Evolutionary conservation across 805 yeast species (phyloP), one percentile per base, ranked within the genome.

Genomic region (Torulaspora gathmanii): DNA sequence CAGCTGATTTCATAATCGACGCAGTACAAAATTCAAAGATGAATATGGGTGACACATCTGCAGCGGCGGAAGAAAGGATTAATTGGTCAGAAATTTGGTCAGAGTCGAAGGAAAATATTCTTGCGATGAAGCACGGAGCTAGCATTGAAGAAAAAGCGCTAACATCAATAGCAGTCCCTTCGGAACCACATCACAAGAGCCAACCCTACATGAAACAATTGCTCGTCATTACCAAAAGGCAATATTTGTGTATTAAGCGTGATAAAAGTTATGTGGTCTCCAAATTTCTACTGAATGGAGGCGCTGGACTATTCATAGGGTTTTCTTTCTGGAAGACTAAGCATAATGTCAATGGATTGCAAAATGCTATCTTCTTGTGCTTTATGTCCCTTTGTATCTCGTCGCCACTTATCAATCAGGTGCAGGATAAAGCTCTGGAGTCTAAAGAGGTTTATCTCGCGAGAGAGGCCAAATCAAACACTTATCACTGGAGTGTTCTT

Each of bases 1-100:
- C 89, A 1, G 89, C 89, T n/a, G 89, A 82, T 61, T 83, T 82
- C 65, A 75, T 83, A 58, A 68, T 83, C 49, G 83, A 81, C 50
- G 77, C 75, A n/a, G 81, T 84, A 61, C 89, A 88, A 54, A 44
- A 47, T 36, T 86, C 87, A 3, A 80, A 84, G 30, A 80, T 70
- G 5, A 63, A 66, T 12, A 45, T 37, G 17, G 45, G 38, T 36
- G 47, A 37, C 38, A 34, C 49, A 34, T 12, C 4, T 17, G 39
- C 12, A 19, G 16, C 17, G 4, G 20, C n/a, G 4, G 36, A 20
- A 7, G 55, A 52, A 15, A 43, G 22, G 13, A 35, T 33, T 12
- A 49, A 50, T 27, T 57, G 65, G 57, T 20, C 51, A 17, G 40
- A 44, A 7, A 45, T 53, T 40, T 71, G 63, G 63, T 34, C 30